Evolutionary conservation across 495 filamentous ascomycete species (phyloP).

Genomic region (Cercophora newfieldiana): DNA sequence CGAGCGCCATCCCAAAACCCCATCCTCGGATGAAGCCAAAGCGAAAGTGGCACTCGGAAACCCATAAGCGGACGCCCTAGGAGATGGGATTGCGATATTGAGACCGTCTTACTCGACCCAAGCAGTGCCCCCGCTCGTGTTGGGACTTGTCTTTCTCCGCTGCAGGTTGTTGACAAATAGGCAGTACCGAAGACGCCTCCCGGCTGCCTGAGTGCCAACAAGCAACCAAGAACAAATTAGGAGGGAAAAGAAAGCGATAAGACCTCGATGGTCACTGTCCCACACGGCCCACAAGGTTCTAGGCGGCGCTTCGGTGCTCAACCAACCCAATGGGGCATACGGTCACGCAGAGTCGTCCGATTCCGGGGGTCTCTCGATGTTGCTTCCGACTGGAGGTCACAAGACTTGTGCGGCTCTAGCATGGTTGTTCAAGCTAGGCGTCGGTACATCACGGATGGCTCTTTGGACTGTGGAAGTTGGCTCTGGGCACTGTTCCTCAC

Average conservation of each 20-base stretch:
- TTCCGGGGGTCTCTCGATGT: slow-evolving; percentile 15
- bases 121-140: background rate
- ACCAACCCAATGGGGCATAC: background rate
- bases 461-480: background rate
- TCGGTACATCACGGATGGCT: background rate
- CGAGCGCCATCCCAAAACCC: background rate
- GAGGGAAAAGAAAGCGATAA: background rate
- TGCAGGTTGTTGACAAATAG: background rate
- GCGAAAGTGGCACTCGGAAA: background rate
- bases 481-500: background rate
- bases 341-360: slow-evolving; percentile 6
- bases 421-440: background rate
- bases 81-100: background rate
- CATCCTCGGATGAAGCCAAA: background rate
- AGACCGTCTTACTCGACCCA: background rate
- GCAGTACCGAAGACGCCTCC: background rate
- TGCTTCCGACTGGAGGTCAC: slow-evolving; percentile 15
- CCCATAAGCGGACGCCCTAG: background rate
- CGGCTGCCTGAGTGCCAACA: background rate
- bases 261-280: background rate
- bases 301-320: background rate
- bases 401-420: slow-evolving; percentile 16
- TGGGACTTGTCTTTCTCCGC: background rate
- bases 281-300: background rate
- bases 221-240: background rate